Evolutionary conservation across 257 asterid genomes (phyloP).

Genomic region (Penstemon barbatus): DNA sequence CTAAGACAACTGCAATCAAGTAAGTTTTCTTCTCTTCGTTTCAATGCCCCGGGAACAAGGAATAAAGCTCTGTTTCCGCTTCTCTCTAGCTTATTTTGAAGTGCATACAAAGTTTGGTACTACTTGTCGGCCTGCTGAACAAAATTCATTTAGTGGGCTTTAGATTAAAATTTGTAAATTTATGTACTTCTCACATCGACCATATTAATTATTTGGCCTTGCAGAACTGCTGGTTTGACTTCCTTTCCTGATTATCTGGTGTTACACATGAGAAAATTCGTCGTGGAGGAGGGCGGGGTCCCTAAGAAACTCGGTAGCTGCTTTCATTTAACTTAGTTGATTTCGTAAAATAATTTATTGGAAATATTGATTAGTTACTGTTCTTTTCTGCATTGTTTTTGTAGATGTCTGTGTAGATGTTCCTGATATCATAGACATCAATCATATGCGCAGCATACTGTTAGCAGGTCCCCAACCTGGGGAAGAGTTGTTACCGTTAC

Average conservation of each 20-base stretch:
- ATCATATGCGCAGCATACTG: conserved; percentile 75
- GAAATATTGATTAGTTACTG: conserved; percentile 18
- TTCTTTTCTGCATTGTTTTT: conserved; percentile 26
- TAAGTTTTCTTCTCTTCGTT: conserved; percentile 36
- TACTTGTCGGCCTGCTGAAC: conserved; percentile 15
- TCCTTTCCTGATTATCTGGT: conserved; percentile 95
- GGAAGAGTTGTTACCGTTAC: conserved; percentile 42
- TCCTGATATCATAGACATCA: conserved; percentile 86
- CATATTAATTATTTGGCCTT: conserved; percentile 25
- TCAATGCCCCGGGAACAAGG: neutral
- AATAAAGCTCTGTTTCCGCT: conserved; percentile 1
- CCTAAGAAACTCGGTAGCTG: conserved; percentile 86
- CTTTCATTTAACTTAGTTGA: conserved; percentile 19
- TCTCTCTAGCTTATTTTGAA: conserved; percentile 8
- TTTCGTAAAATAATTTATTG: conserved; percentile 16
- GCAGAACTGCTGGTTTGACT: conserved; percentile 89
- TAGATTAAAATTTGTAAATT: conserved; percentile 18
- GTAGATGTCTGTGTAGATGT: conserved; percentile 91
- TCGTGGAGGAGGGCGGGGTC: conserved; percentile 94
- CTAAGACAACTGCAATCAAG: conserved; percentile 87
- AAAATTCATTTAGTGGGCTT: conserved; percentile 13
- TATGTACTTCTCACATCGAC: conserved; percentile 3
- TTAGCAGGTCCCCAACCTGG: conserved; percentile 74
- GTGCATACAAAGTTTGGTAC: conserved; percentile 8
- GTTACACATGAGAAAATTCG: conserved; percentile 93